Conservation (phyloP, 768 basidiomycete genomes). For the Leucosporidium scottii region DNA sequence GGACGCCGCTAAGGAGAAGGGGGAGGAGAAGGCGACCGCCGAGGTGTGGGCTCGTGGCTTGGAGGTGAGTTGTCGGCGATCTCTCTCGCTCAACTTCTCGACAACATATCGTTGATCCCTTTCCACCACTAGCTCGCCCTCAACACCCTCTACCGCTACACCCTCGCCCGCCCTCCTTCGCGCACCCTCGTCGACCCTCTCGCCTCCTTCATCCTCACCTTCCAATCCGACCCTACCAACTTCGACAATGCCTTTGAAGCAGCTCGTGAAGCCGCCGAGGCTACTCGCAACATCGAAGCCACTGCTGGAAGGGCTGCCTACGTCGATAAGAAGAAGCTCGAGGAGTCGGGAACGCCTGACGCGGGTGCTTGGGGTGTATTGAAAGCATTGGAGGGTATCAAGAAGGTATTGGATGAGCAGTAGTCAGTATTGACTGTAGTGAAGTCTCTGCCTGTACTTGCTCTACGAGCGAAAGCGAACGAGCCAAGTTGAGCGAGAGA, state of each 20-base stretch:
- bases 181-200: conserved; percentile 47
- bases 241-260: conserved; percentile 39
- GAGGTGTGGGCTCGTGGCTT: conserved; percentile 34
- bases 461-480: no score
- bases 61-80: conserved; percentile 7
- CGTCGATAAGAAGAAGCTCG: conserved; percentile 42
- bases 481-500: no score
- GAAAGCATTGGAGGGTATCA: conserved; percentile 33
- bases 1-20: conserved; percentile 19
- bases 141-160: conserved; percentile 39
- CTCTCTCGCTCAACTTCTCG: not conserved
- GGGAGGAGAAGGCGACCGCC: conserved; percentile 9
- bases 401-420: conserved; percentile 4
- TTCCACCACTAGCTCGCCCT: conserved; percentile 23
- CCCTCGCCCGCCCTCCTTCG: conserved; percentile 44
- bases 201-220: conserved; percentile 42
- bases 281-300: conserved; percentile 44
- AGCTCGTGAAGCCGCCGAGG: conserved; percentile 42
- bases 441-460: no score
- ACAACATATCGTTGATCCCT: not conserved
- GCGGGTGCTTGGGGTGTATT: conserved; percentile 45
- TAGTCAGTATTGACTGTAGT: not conserved
- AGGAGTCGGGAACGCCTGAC: conserved; percentile 42
- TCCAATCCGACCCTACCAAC: conserved; percentile 33
- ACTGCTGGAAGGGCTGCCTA: conserved; percentile 41